Evolutionary conservation across 805 yeast species (phyloP), one percentile per base, ranked within the genome.

Genomic region (Kodamaea jinghongensis): DNA sequence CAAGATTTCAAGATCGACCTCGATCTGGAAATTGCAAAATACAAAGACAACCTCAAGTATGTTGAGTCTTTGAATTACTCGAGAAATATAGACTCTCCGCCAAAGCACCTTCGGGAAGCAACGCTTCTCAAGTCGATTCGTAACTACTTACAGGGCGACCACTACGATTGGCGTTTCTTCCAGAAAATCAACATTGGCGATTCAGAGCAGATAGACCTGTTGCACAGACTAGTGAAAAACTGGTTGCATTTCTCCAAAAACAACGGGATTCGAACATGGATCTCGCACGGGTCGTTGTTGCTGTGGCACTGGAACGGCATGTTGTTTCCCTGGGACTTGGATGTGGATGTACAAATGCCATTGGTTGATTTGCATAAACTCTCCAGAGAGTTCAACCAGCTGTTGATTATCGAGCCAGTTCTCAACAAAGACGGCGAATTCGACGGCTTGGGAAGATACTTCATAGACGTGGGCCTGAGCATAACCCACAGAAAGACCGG

Each of bases 401-500:
- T 49, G 25, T 35, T 55, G 12, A 43, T 55, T 8, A 41, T 55
- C 7, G 58, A 55, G 33, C 47, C 46, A 17, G 31, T 40, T 9
- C 44, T 25, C 33, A 31, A 29, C 6, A 28, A 26, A 6, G 45
- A 51, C 17, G 48, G 50, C 17, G 54, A 52, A 23, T 54, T 53
- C 34, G 49, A 50, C 34, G 57, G 52, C 9, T 23, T 37, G 30
- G 49, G 48, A 4, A 35, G 60, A n/a, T 56, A 47, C 44, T 56
- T 54, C 34, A 39, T 56, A 17, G 61, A 56, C 30, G 52, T 57
- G 15, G 56, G 56, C 11, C 47, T 52, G 11, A 52, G 48, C 29
- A 47, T 56, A 31, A 47, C 58, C 17, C 46, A 49, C 30, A 37
- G 61, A 14, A 58, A 55, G 0, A 70, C 70, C 38, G 86, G 80